Evolutionary conservation across 257 asterid genomes (phyloP).

Genomic region (Henckelia pumila): DNA sequence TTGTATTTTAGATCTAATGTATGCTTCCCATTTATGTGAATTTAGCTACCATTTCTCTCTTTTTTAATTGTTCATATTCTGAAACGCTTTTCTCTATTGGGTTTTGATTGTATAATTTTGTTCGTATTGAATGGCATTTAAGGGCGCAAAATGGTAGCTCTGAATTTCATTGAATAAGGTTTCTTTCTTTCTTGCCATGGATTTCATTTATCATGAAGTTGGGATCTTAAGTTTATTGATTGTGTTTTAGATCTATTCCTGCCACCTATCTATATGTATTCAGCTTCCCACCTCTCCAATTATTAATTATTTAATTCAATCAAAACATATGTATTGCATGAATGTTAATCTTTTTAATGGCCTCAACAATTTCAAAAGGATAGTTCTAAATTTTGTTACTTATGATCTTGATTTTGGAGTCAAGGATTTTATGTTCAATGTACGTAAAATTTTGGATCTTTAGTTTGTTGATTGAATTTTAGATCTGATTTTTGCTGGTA

Average conservation of each 20-base stretch:
- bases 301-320: constrained; percentile 1
- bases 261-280: constrained; percentile 4
- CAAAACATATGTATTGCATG: neutral
- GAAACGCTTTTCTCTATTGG: neutral
- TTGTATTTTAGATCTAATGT: constrained; percentile 28
- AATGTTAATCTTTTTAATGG: too few relatives aligned
- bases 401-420: neutral
- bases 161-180: constrained; percentile 14
- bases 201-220: constrained; percentile 12
- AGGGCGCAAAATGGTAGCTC: neutral
- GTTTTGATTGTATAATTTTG: neutral
- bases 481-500: too few relatives aligned
- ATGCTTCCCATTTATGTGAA: neutral
- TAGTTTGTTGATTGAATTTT: neutral
- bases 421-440: constrained; percentile 3
- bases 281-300: neutral
- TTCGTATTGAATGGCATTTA: neutral
- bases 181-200: neutral
- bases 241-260: constrained; percentile 28
- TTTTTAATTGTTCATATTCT: neutral
- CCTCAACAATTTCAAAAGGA: neutral
- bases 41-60: neutral
- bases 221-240: constrained; percentile 20
- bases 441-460: neutral
- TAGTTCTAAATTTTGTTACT: neutral